Conservation (phyloP, 2,329 filamentous ascomycete genomes). For the Cucurbitaria berberidis region DNA sequence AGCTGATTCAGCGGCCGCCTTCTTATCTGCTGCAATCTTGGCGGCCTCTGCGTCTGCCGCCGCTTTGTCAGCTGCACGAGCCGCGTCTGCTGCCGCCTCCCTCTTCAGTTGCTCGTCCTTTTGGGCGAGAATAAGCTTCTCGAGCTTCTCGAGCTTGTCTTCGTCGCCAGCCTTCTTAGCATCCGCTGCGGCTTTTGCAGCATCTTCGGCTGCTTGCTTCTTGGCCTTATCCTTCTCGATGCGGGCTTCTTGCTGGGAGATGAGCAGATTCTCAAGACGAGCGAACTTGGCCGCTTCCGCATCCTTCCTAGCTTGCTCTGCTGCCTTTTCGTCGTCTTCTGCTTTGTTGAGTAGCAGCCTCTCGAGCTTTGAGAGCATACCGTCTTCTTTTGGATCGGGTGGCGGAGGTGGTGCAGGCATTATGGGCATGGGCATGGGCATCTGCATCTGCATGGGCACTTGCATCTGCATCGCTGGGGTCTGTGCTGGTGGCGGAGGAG, state of each 20-base stretch:
- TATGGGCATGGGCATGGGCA: constrained; percentile 14
- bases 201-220: constrained; percentile 41
- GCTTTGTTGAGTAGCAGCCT: constrained; percentile 37
- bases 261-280: constrained; percentile 45
- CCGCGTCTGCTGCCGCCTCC: constrained; percentile 42
- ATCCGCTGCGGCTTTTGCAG: constrained; percentile 32
- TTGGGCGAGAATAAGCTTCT: constrained; percentile 51
- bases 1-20: constrained; percentile 43
- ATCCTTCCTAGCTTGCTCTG: constrained; percentile 38
- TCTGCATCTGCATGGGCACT: constrained; percentile 2
- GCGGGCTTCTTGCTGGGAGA: constrained; percentile 45
- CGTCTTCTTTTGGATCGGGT: constrained; percentile 35
- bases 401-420: constrained; percentile 23
- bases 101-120: constrained; percentile 50
- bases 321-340: constrained; percentile 36
- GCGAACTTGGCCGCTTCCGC: constrained; percentile 45
- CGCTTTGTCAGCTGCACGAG: constrained; percentile 52
- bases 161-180: constrained; percentile 47
- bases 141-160: constrained; percentile 40
- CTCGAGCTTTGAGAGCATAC: constrained; percentile 41
- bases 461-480: constrained; percentile 9
- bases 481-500: constrained; percentile 20
- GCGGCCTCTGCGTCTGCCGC: constrained; percentile 56
- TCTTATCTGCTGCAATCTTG: constrained; percentile 58
- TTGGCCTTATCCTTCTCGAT: constrained; percentile 46